Percentiles rank a stretch among this genome's conserved stretches.
Conservation (phyloP, 2,329 filamentous ascomycete species). For the Pseudopyricularia javanii region DNA sequence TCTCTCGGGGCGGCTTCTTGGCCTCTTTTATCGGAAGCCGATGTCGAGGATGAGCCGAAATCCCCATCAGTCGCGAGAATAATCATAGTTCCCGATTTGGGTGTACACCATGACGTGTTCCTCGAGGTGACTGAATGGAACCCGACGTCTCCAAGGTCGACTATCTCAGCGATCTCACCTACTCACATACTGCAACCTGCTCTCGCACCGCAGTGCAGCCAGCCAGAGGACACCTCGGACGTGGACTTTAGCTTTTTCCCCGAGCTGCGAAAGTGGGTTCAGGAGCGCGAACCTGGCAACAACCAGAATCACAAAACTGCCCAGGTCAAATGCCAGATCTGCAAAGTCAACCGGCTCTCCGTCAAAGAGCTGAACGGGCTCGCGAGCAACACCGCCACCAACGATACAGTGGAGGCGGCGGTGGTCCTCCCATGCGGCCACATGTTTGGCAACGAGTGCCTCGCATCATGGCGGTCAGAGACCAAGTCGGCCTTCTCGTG, state of each 20-base stretch:
- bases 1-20: not conserved
- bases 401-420: not conserved
- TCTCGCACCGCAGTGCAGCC: too few species aligned
- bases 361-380: not conserved
- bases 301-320: not conserved
- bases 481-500: not conserved
- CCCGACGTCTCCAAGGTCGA: not conserved
- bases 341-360: not conserved
- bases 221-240: not conserved
- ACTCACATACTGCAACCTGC: not conserved
- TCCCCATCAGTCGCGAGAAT: not conserved
- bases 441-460: not conserved
- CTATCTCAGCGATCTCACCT: not conserved
- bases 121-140: not conserved
- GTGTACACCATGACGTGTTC: not conserved
- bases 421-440: not conserved
- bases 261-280: not conserved
- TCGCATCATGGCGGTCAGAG: not conserved
- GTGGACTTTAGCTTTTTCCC: not conserved
- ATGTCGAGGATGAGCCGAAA: not conserved
- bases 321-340: not conserved
- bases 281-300: not conserved
- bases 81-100: not conserved
- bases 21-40: not conserved
- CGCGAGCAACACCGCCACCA: not conserved